These are phyloP conservation scores for Fusarium austroafricanum DNA, from an alignment of 2,329 filamentous ascomycete genomes.

Conservation along the genomic window DNA sequence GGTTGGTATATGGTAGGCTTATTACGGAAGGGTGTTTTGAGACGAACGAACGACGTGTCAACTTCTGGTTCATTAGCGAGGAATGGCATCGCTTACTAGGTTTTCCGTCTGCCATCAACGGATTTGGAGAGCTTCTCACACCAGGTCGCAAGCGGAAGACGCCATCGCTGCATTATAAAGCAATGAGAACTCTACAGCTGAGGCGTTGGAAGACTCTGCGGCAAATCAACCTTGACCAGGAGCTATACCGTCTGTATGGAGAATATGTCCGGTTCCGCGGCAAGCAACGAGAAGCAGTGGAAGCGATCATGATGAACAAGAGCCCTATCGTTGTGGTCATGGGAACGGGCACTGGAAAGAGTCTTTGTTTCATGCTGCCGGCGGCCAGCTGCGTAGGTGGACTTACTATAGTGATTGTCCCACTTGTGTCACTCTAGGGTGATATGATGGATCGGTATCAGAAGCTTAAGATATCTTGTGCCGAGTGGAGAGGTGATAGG, in stretches of 20 bases:
- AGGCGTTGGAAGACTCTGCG: not conserved
- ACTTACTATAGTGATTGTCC: not conserved
- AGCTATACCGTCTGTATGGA: not conserved
- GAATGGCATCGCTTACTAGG: not conserved
- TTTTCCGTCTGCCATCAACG: not conserved
- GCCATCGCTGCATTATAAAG: not conserved
- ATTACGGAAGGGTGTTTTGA: not conserved
- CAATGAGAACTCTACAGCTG: not conserved
- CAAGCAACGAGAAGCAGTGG: not conserved
- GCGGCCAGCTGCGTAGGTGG: not conserved
- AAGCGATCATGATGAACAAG: conserved; percentile 4
- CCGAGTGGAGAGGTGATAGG: not conserved
- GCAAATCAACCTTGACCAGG: not conserved
- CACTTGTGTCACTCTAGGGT: not conserved
- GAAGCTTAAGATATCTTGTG: conserved; percentile 2
- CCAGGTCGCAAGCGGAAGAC: not conserved
- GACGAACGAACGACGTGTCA: not conserved
- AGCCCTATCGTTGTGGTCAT: conserved; percentile 6
- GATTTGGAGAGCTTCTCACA: not conserved
- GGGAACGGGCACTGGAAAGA: conserved; percentile 2
- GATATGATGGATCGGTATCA: conserved; percentile 3
- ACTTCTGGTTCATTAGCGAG: not conserved
- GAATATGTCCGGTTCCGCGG: not conserved
- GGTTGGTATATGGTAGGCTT: not conserved
- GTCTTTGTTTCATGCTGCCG: conserved; percentile 5